Base-by-base conservation (phyloP, 305 asterid species). In the Solanum hybrid region DNA sequence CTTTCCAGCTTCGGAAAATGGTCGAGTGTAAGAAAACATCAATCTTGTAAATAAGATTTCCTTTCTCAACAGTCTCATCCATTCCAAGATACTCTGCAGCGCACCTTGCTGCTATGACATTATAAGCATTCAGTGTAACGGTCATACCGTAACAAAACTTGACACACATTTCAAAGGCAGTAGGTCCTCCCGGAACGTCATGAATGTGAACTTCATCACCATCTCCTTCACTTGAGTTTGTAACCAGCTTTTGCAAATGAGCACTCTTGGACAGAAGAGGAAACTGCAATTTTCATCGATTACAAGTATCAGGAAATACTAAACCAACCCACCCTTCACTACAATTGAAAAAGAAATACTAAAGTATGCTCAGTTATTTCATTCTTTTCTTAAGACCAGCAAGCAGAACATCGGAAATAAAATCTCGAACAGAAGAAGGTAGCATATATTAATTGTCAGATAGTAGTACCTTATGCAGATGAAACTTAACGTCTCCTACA, bases 401-500 rank as follows among this genome's bases (percentile, higher is more conserved):
- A 36, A 27, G 85, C 57, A 79, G 57, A 79, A 10, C 61, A 24
- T 80, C 86, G 14, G 13, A 77, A n/a, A 80, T 80, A 80, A 37
- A 80, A 37, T 80, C 65, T 80, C 26, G 22, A 80, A 13, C 65
- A 24, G 33, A 80, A 27, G 65, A 24, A 80, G 86, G 17, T 38
- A 5, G 9, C 86, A 80, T 24, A 81, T 38, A 39, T 39, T 38
- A 26, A 14, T 39, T 81, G 70, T 37, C 70, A 14, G 24, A 26
- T 38, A 24, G 34, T 11, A 26, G 33, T 95, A 97, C 99, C 99
- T 97, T 96, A 89, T 97, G 99, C 17, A 96, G 94, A 61, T 61
- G 72, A 61, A 61, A 61, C 72, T 61, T 61, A n/a, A 61, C 72
- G 72, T 61, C 72, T 61, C 89, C 89, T 37, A 88, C 84, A 39